Conservation (phyloP, 2,329 filamentous ascomycete genomes). For the Claviceps purpurea region DNA sequence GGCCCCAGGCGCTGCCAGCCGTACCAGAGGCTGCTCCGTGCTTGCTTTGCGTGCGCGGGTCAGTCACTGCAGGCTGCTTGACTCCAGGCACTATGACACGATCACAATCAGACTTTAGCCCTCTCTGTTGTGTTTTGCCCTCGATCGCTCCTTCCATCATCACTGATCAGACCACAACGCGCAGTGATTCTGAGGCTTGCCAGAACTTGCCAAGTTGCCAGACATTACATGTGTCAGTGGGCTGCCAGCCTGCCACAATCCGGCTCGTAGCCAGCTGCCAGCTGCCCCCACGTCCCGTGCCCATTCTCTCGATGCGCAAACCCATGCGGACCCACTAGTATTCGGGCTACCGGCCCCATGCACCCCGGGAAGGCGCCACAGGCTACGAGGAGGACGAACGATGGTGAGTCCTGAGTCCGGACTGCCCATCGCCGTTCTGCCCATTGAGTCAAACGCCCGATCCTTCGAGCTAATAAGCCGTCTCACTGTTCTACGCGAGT, state of each 20-base stretch:
- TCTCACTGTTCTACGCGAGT: neutral
- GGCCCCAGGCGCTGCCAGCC: neutral
- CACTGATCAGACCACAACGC: no score
- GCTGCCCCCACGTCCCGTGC: neutral
- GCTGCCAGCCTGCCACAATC: no score
- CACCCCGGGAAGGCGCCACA: neutral
- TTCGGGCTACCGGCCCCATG: neutral
- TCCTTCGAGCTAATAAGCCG: constrained; percentile 1
- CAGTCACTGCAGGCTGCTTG: no score
- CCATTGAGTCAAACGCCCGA: neutral
- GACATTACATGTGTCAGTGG: no score
- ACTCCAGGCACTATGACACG: no score
- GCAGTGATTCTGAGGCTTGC: no score
- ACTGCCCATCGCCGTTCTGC: neutral
- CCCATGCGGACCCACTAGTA: constrained; percentile 3
- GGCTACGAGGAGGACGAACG: neutral
- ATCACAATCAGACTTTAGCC: no score
- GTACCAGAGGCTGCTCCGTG: neutral
- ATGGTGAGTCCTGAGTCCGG: neutral
- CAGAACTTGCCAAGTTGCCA: no score
- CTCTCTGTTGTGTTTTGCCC: neutral
- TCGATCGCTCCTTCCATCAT: neutral
- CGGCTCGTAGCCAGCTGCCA: neutral
- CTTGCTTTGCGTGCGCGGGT: neutral
- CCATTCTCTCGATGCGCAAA: constrained; percentile 1